phyloP scores from a whole-genome alignment of 2,329 filamentous ascomycete species.

The Nothopassalora personata region DNA sequence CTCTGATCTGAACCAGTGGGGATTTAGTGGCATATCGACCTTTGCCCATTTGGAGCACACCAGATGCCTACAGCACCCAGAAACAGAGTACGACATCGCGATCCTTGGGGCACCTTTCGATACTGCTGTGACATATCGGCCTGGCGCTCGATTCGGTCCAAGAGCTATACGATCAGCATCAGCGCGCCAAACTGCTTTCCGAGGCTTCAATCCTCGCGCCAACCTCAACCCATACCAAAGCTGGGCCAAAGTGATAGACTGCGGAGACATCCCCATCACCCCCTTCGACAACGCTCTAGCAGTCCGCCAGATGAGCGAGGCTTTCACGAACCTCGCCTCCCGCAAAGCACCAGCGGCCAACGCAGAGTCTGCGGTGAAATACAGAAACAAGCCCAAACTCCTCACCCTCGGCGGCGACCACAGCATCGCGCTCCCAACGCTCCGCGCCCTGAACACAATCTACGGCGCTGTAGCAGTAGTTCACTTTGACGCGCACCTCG shows the following conservation, averaged over 20 bases:
- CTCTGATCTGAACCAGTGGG: slow-evolving; percentile 23
- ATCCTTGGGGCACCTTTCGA: slow-evolving; percentile 68
- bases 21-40: slow-evolving; percentile 33
- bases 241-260: slow-evolving; percentile 78
- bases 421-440: slow-evolving; percentile 47
- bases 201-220: slow-evolving; percentile 77
- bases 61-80: slow-evolving; percentile 45
- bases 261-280: slow-evolving; percentile 82
- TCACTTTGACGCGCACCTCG: slow-evolving; percentile 60
- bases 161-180: slow-evolving; percentile 82
- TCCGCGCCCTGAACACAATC: slow-evolving; percentile 44
- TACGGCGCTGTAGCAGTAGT: slow-evolving; percentile 46
- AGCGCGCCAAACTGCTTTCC: slow-evolving; percentile 70
- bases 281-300: slow-evolving; percentile 83
- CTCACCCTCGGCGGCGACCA: slow-evolving; percentile 48
- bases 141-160: slow-evolving; percentile 68
- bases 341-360: slow-evolving; percentile 35
- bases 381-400: slow-evolving; percentile 43
- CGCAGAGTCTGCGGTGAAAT: slow-evolving; percentile 35
- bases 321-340: slow-evolving; percentile 63
- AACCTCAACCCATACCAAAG: slow-evolving; percentile 75
- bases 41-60: slow-evolving; percentile 45
- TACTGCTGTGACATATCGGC: slow-evolving; percentile 47
- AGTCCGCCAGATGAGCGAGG: slow-evolving; percentile 75
- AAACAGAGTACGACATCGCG: slow-evolving; percentile 54